Evolutionary conservation across 2,329 filamentous ascomycete genomes (phyloP).

Genomic region (Cercospora beticola): DNA sequence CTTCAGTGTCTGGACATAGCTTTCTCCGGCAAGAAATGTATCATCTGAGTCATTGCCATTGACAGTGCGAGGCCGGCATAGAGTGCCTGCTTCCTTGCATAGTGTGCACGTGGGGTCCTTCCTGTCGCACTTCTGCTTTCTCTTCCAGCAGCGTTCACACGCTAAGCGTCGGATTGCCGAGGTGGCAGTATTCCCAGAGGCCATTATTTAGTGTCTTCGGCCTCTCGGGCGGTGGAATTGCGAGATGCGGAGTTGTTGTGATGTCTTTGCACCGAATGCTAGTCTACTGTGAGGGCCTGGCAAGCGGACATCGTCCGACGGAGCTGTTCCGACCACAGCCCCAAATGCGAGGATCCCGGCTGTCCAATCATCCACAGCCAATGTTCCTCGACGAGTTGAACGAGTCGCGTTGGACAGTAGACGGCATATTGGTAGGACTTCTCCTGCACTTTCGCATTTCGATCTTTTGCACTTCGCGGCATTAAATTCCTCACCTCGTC

Average conservation of each 20-base stretch:
- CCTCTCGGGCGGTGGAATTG: neutral
- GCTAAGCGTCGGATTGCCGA: slow-evolving; percentile 1
- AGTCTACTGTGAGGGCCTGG: neutral
- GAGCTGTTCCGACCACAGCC: neutral
- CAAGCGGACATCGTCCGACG: neutral
- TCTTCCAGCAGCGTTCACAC: slow-evolving; percentile 13
- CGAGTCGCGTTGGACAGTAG: neutral
- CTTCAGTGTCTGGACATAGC: slow-evolving; percentile 4
- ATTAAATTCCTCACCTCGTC: neutral
- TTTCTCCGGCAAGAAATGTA: neutral
- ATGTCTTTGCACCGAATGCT: neutral
- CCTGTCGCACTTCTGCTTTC: slow-evolving; percentile 14
- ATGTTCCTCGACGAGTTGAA: neutral
- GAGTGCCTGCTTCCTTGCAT: slow-evolving; percentile 1
- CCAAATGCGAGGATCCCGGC: too few species aligned
- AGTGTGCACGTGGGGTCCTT: neutral
- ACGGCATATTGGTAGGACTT: neutral
- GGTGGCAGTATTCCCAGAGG: neutral
- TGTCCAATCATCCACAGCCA: neutral
- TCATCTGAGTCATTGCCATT: neutral
- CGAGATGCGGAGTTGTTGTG: neutral
- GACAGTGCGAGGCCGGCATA: neutral
- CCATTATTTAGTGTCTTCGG: neutral
- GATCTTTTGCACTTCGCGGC: neutral
- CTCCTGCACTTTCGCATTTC: neutral